These are phyloP conservation scores for Epichloe coenophiala DNA, from an alignment of 2,329 filamentous ascomycete genomes.

Conservation along the genomic window DNA sequence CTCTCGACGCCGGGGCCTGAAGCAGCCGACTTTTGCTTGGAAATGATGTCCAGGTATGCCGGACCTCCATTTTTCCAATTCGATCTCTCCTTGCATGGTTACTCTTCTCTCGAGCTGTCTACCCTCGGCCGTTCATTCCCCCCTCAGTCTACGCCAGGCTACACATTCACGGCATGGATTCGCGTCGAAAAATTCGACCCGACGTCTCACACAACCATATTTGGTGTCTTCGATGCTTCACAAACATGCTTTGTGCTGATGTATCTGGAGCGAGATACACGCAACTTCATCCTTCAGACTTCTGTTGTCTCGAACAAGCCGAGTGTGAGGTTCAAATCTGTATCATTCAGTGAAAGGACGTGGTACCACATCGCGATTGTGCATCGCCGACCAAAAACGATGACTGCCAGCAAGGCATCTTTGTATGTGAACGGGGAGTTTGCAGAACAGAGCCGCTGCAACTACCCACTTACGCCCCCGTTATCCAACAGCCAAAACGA, in stretches of 20 bases:
- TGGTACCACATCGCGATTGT: constrained; percentile 95
- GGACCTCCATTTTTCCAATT: constrained; percentile 84
- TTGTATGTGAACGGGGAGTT: constrained; percentile 91
- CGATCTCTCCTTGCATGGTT: constrained; percentile 77
- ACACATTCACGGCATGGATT: constrained; percentile 84
- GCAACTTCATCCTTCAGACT: constrained; percentile 90
- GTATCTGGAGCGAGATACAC: constrained; percentile 87
- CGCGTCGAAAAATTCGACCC: constrained; percentile 77
- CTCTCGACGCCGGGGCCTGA: constrained; percentile 36
- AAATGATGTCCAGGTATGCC: constrained; percentile 60
- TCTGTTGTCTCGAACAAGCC: constrained; percentile 76
- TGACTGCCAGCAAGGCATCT: constrained; percentile 65
- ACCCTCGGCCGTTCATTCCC: constrained; percentile 80
- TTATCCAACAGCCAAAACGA: constrained; percentile 48
- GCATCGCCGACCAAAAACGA: constrained; percentile 65
- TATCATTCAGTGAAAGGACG: constrained; percentile 56
- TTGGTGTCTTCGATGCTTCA: constrained; percentile 82
- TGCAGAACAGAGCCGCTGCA: constrained; percentile 78
- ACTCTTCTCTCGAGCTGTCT: constrained; percentile 78
- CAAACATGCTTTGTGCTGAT: constrained; percentile 90
- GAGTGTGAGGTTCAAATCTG: constrained; percentile 85
- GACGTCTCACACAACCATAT: constrained; percentile 81
- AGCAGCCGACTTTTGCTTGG: constrained; percentile 56
- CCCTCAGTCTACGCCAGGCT: constrained; percentile 70
- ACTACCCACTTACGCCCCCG: constrained; percentile 69